phyloP scores from a whole-genome alignment of 495 filamentous ascomycete genomes.

The Penicillium odoratum region DNA sequence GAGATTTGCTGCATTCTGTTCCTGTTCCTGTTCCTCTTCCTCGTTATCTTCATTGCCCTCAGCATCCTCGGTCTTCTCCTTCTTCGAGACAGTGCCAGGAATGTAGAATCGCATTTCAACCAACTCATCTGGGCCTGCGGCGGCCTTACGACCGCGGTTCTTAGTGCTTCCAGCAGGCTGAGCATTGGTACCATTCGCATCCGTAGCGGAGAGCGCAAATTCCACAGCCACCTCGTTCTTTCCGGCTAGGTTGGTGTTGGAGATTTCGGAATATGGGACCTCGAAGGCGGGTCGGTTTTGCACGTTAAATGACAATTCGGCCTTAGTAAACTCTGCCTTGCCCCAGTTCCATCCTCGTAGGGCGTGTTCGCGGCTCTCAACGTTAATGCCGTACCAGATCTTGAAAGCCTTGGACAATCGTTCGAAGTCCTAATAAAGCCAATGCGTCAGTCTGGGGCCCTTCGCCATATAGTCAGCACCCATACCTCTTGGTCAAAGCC shows the following conservation, averaged over 20 bases:
- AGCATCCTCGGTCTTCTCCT: slow-evolving; percentile 72
- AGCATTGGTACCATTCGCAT: slow-evolving; percentile 69
- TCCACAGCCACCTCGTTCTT: slow-evolving; percentile 98
- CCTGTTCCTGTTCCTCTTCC: slow-evolving; percentile 62
- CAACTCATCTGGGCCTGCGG: slow-evolving; percentile 84
- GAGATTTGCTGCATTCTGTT: slow-evolving; percentile 88
- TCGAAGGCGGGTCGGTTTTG: slow-evolving; percentile 97
- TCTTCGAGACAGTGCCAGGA: slow-evolving; percentile 84
- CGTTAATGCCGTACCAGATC: slow-evolving; percentile 89
- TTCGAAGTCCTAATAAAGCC: slow-evolving; percentile 72
- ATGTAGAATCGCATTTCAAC: slow-evolving; percentile 99
- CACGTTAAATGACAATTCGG: slow-evolving; percentile 93
- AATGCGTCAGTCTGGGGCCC: background rate
- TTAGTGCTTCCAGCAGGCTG: slow-evolving; percentile 71
- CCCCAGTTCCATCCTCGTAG: slow-evolving; percentile 99
- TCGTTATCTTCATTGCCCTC: slow-evolving; percentile 72
- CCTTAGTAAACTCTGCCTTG: slow-evolving; percentile 94
- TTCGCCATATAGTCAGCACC: background rate
- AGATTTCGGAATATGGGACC: slow-evolving; percentile 95
- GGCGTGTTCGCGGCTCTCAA: slow-evolving; percentile 90
- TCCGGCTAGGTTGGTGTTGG: slow-evolving; percentile 95
- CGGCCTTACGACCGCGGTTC: slow-evolving; percentile 82
- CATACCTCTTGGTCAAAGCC: slow-evolving; percentile 89
- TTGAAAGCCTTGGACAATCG: slow-evolving; percentile 89
- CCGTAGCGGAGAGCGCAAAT: slow-evolving; percentile 67